These are phyloP conservation scores for Nissolia schottii DNA, from an alignment of 306 rosid species.

Conservation along the genomic window DNA sequence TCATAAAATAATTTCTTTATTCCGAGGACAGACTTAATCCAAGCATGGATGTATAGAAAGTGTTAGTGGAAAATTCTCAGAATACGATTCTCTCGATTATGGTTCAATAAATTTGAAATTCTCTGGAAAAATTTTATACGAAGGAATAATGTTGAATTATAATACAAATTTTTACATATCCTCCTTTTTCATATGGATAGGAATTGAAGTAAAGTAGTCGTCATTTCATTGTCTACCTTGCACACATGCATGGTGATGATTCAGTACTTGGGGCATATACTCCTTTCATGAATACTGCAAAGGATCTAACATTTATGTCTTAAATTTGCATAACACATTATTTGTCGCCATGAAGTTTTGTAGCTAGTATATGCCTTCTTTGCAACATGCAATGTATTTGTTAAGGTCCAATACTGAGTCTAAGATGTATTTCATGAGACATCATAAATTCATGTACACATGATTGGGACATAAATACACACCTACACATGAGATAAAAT, in stretches of 20 bases:
- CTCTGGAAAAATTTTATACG: not conserved
- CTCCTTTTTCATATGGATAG: conserved; percentile 24
- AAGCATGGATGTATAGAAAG: not conserved
- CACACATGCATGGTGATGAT: conserved; percentile 26
- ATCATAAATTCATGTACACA: too few relatives aligned
- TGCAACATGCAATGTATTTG: not conserved
- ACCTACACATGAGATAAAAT: too few relatives aligned
- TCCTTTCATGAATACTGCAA: not conserved
- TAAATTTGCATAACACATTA: conserved; percentile 11
- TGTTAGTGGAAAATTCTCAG: conserved; percentile 22
- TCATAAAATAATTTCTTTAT: not conserved
- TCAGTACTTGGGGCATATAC: conserved; percentile 46
- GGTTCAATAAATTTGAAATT: conserved; percentile 14
- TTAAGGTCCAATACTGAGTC: too few relatives aligned
- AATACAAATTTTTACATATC: conserved; percentile 3
- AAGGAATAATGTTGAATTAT: conserved; percentile 27
- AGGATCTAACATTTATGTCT: conserved; percentile 18
- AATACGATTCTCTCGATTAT: conserved; percentile 43
- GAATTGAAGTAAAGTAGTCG: conserved; percentile 18
- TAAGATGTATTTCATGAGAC: too few relatives aligned
- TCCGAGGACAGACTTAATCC: not conserved
- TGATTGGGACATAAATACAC: too few relatives aligned
- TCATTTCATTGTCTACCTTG: conserved; percentile 33
- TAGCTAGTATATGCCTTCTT: conserved; percentile 25
- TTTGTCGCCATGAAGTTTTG: conserved; percentile 1